Conservation (phyloP, 2,329 filamentous ascomycete genomes). For the Alternaria brassicicola region DNA sequence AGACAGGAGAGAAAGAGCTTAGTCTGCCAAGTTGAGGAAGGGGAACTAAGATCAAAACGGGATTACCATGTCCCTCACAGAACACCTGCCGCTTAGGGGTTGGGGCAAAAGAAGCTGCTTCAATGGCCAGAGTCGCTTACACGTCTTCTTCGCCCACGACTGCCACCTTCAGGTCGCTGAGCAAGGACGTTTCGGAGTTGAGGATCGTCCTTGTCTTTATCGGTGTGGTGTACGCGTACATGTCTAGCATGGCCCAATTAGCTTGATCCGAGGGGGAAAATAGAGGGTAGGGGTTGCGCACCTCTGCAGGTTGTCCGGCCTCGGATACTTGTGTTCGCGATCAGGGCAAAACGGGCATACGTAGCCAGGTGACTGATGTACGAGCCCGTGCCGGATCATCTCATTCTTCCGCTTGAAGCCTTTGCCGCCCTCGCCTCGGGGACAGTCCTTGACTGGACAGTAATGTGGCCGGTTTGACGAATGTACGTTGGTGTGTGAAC, state of each 20-base stretch:
- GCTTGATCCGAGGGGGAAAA: too few relatives aligned
- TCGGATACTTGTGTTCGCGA: constrained; percentile 89
- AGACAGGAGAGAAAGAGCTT: neutral
- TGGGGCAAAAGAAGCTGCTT: neutral
- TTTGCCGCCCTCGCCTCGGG: constrained; percentile 65
- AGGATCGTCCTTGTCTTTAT: constrained; percentile 88
- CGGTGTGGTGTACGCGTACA: constrained; percentile 87
- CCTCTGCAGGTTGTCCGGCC: constrained; percentile 95
- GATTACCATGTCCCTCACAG: neutral
- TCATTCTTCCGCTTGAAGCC: constrained; percentile 74
- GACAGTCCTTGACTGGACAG: constrained; percentile 64
- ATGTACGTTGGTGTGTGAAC: constrained; percentile 75
- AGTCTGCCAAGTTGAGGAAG: too few relatives aligned
- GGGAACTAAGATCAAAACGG: neutral
- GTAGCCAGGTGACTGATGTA: constrained; percentile 93
- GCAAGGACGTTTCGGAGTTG: constrained; percentile 80
- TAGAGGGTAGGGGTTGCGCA: too few relatives aligned
- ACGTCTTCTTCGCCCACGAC: constrained; percentile 76
- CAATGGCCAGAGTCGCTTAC: constrained; percentile 43
- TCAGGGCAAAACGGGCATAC: constrained; percentile 96
- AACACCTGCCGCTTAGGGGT: neutral
- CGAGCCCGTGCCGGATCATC: constrained; percentile 79
- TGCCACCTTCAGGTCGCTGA: constrained; percentile 83
- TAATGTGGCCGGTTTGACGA: constrained; percentile 68
- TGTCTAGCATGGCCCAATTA: too few relatives aligned